These are phyloP conservation scores for Coniferiporia sulphurascens DNA, from an alignment of 1,284 basidiomycete species.

Conservation along the genomic window DNA sequence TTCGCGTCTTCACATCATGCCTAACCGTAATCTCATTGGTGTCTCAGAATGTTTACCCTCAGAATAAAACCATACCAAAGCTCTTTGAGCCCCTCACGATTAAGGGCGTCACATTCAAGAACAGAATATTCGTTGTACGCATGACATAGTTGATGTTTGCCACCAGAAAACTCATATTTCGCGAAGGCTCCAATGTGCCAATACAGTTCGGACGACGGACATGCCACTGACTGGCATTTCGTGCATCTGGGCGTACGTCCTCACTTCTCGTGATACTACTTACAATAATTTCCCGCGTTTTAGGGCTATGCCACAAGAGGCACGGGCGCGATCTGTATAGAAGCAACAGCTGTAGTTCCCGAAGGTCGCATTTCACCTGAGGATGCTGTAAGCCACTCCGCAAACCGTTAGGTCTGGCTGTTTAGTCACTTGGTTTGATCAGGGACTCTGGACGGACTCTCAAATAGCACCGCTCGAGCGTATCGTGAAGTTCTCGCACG, in stretches of 20 bases:
- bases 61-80: constrained; percentile 45
- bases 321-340: constrained; percentile 59
- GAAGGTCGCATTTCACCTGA: constrained; percentile 76
- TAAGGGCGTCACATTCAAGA: constrained; percentile 62
- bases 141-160: not conserved
- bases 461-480: constrained; percentile 63
- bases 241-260: constrained; percentile 61
- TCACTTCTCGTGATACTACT: not conserved
- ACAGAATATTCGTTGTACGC: constrained; percentile 59
- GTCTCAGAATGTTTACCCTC: constrained; percentile 42
- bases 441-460: constrained; percentile 69
- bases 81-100: constrained; percentile 69
- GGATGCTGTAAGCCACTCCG: constrained; percentile 38
- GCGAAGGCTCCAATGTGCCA: constrained; percentile 72
- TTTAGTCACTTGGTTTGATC: not conserved
- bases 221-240: constrained; percentile 75
- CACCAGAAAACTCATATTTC: not conserved
- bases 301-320: constrained; percentile 56
- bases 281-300: not conserved
- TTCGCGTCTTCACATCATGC: constrained; percentile 8
- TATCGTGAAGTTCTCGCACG: constrained; percentile 64
- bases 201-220: constrained; percentile 68
- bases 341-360: constrained; percentile 68
- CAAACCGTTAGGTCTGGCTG: not conserved
- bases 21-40: not conserved